Percentiles rank a stretch among this genome's conserved stretches.
Evolutionary conservation across 2,329 filamentous ascomycete species (phyloP).

Genomic region (Fusarium succisae): DNA sequence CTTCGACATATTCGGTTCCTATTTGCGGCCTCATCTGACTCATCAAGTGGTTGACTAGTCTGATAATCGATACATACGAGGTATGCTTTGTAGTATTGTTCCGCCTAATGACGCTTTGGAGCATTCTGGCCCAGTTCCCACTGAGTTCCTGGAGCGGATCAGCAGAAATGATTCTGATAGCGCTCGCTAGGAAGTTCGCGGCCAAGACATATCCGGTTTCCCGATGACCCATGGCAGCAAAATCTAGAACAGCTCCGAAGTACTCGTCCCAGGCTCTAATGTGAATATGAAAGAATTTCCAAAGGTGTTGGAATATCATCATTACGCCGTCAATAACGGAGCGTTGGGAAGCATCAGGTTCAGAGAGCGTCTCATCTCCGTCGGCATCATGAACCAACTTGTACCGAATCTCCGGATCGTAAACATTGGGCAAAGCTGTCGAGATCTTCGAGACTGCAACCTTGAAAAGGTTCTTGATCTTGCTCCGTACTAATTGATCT

Average conservation of each 20-base stretch:
- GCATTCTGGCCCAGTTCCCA: slow-evolving; percentile 64
- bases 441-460: slow-evolving; percentile 64
- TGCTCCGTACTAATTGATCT: slow-evolving; percentile 64
- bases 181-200: slow-evolving; percentile 66
- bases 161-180: slow-evolving; percentile 69
- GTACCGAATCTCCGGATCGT: slow-evolving; percentile 46
- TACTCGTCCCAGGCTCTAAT: slow-evolving; percentile 79
- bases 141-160: slow-evolving; percentile 63
- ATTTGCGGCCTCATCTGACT: slow-evolving; percentile 53
- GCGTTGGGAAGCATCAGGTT: background rate
- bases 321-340: slow-evolving; percentile 53
- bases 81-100: slow-evolving; percentile 59
- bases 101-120: slow-evolving; percentile 61
- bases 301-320: slow-evolving; percentile 64
- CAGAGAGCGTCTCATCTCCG: slow-evolving; percentile 38
- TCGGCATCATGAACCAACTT: slow-evolving; percentile 42
- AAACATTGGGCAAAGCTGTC: slow-evolving; percentile 55
- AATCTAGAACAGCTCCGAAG: slow-evolving; percentile 75
- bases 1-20: slow-evolving; percentile 49
- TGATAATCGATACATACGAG: slow-evolving; percentile 63
- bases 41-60: slow-evolving; percentile 58
- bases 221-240: slow-evolving; percentile 68
- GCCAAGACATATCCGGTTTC: slow-evolving; percentile 70
- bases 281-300: slow-evolving; percentile 68
- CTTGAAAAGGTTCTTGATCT: slow-evolving; percentile 62